phyloP scores from a whole-genome alignment of 2,329 filamentous ascomycete genomes.

The Grosmannia serpens region DNA sequence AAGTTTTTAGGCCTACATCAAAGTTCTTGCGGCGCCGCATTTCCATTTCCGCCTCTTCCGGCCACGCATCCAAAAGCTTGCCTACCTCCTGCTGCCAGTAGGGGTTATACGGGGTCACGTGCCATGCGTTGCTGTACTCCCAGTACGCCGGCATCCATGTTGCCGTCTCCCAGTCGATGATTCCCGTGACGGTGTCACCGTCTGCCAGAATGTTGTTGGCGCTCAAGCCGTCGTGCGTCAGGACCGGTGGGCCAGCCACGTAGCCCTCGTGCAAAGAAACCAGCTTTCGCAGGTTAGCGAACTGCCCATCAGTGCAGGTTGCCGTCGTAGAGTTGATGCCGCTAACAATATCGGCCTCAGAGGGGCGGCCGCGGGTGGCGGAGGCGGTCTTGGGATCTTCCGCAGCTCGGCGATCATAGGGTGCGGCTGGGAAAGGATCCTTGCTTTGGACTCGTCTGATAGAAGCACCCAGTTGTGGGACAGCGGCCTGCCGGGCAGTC shows the following conservation, averaged over 20 bases:
- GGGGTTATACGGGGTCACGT: neutral
- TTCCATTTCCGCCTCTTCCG: neutral
- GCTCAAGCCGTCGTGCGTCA: slow-evolving; percentile 47
- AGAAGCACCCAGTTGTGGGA: neutral
- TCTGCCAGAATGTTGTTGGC: slow-evolving; percentile 30
- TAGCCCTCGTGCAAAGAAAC: neutral
- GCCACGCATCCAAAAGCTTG: neutral
- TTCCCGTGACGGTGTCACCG: slow-evolving; percentile 25
- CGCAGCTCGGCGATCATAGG: neutral
- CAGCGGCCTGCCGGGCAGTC: neutral
- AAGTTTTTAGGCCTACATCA: too few relatives aligned
- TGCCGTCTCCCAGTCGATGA: slow-evolving; percentile 36
- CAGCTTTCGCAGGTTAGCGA: neutral
- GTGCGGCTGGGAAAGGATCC: neutral
- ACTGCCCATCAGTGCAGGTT: neutral
- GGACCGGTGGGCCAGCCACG: slow-evolving; percentile 20
- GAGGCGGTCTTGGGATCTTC: neutral
- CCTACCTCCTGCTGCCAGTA: neutral
- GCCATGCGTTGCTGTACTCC: slow-evolving; percentile 16
- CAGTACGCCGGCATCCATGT: slow-evolving; percentile 34
- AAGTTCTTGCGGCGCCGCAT: neutral
- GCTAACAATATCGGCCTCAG: neutral
- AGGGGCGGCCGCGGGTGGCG: neutral
- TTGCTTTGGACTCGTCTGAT: neutral
- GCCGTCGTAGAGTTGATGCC: neutral